phyloP scores from a whole-genome alignment of 352 stramenopile genomes.

The Aphanomyces astaci region DNA sequence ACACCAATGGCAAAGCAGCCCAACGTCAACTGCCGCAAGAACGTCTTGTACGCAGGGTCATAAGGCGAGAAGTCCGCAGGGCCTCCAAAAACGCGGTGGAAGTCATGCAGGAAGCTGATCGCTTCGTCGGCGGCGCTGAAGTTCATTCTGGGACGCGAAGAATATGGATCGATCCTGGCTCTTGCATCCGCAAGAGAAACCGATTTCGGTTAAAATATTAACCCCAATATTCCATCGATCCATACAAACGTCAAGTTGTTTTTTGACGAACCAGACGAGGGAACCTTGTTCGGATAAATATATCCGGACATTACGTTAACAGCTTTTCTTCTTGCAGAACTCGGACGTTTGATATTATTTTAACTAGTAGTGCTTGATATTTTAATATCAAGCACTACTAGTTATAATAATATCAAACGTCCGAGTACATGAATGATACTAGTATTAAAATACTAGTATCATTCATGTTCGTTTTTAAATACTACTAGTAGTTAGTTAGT shows the following conservation, averaged over 20 bases:
- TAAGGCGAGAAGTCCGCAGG: slow-evolving; percentile 43
- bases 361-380: no score
- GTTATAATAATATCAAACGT: no score
- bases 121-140: slow-evolving; percentile 17
- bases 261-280: no score
- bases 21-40: slow-evolving; percentile 67
- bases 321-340: no score
- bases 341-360: no score
- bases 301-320: no score
- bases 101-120: slow-evolving; percentile 65
- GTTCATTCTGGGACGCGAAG: background rate
- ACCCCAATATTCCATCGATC: no score
- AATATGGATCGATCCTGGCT: background rate
- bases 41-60: slow-evolving; percentile 43
- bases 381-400: no score
- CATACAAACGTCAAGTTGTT: no score
- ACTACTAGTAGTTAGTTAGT: no score
- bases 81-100: slow-evolving; percentile 65
- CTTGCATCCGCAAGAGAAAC: background rate
- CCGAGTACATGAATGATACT: no score
- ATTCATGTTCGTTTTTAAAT: background rate
- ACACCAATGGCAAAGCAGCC: slow-evolving; percentile 52
- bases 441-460: background rate
- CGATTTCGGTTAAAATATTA: background rate
- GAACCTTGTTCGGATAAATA: no score